Base-by-base conservation (phyloP, 352 stramenopile species). In the Globisporangium lucens region DNA sequence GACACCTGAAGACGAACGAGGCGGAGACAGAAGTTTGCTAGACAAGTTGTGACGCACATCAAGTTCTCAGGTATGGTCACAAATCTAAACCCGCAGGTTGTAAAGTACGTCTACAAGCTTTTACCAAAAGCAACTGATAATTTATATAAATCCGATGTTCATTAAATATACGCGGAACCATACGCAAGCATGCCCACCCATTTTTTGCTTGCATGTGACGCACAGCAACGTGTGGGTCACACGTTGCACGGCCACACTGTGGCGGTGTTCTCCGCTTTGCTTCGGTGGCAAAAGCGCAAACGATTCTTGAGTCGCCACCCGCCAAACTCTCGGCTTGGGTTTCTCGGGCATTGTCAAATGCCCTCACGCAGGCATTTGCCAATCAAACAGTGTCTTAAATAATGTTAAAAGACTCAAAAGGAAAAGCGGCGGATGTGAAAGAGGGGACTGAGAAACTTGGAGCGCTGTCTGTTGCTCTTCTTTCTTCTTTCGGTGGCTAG, bases 1-100 rank as follows among this genome's bases (percentile, higher is more conserved):
- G 53, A 61, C 56, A 61, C 17, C 30, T 47, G 56, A 24, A 63
- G 57, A 61, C 49, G 27, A 67, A 59, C 53, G 43, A 9, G 13
- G 9, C 0, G 20, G 13, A 51, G 13, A n/a, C 8, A 24, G 43
- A 22, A 22, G 8, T 13, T 46, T 46, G 52, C 5, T 8, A n/a
- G 4, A 1, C 17, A 27, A 4, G 43, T 17, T 51, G 43, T 6
- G 17, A 3, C 17, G 22, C 41, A 20, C 38, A 47, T 7, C 38
- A 49, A 6, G 20, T 22, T 51, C 5, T 15, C 13, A 47, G 13
- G 41, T 47, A 4, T 47, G 13, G 38, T 17, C 38, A n/a, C 41
- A 47, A n/a, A 47, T 47, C 13, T 47, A 47, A 47, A 47, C 7
- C 41, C 41, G 41, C 41, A 47, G 4, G 4, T 9, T n/a, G 7